Evolutionary conservation across 1,284 basidiomycete genomes (phyloP).

Genomic region (Ceratobasidium sp.): DNA sequence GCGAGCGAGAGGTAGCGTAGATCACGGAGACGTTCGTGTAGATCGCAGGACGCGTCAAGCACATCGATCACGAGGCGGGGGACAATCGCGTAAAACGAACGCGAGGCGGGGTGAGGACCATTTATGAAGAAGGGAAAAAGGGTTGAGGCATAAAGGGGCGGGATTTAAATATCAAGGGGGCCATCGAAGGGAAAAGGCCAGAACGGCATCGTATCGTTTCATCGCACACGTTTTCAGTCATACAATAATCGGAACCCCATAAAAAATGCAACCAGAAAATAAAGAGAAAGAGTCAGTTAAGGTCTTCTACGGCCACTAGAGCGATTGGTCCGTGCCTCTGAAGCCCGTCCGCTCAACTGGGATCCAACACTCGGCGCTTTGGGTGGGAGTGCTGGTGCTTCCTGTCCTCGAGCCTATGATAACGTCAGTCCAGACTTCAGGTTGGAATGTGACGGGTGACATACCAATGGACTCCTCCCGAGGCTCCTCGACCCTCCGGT

Average conservation of each 20-base stretch:
- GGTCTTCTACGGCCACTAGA: constrained; percentile 20
- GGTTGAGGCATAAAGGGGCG: neutral
- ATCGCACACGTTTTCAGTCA: neutral
- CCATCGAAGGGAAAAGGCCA: neutral
- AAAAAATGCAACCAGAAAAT: constrained; percentile 12
- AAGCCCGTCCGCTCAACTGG: constrained; percentile 18
- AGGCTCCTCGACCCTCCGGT: neutral
- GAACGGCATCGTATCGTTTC: constrained; percentile 1
- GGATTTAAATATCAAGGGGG: too few relatives aligned
- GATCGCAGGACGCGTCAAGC: neutral
- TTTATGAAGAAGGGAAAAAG: neutral
- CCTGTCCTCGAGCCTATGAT: neutral
- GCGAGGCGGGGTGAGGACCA: neutral
- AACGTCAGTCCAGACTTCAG: neutral
- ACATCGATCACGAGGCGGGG: neutral
- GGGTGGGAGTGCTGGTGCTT: neutral
- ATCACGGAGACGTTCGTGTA: neutral
- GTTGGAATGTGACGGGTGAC: neutral
- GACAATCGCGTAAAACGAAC: neutral
- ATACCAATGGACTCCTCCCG: constrained; percentile 1
- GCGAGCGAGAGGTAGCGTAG: neutral
- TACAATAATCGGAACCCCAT: neutral
- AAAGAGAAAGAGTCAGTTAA: constrained; percentile 23
- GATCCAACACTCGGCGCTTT: constrained; percentile 29
- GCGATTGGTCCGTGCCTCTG: constrained; percentile 34